These are phyloP conservation scores for Chaetomidium leptoderma DNA, from an alignment of 495 filamentous ascomycete genomes.

Conservation along the genomic window DNA sequence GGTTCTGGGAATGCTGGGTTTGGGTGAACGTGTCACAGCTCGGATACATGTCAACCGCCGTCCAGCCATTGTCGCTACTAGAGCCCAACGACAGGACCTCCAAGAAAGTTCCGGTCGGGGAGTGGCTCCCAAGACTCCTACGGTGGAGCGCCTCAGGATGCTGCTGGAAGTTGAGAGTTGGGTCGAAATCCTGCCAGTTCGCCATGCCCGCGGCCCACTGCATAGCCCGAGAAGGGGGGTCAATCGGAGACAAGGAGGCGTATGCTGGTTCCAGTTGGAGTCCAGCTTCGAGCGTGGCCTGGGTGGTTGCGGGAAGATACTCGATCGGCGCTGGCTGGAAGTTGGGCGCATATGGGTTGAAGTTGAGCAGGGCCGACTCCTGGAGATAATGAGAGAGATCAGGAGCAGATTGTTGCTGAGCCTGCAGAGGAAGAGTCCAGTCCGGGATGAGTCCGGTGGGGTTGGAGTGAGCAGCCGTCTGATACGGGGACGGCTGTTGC, in stretches of 20 bases:
- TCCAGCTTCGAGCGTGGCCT: slow-evolving; percentile 58
- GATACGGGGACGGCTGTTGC: slow-evolving; percentile 47
- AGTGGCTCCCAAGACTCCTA: slow-evolving; percentile 65
- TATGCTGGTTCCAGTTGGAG: slow-evolving; percentile 63
- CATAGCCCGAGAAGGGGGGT: slow-evolving; percentile 61
- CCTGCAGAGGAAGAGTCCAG: slow-evolving; percentile 52
- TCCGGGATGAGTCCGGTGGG: slow-evolving; percentile 46
- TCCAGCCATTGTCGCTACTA: slow-evolving; percentile 85
- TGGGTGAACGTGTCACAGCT: slow-evolving; percentile 48
- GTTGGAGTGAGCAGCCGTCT: slow-evolving; percentile 38
- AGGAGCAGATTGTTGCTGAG: slow-evolving; percentile 49
- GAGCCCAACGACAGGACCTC: slow-evolving; percentile 75
- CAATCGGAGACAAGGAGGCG: slow-evolving; percentile 56
- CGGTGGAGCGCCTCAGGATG: slow-evolving; percentile 53
- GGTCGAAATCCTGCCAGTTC: slow-evolving; percentile 71
- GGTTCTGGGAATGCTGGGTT: slow-evolving; percentile 45
- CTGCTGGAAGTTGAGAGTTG: slow-evolving; percentile 44
- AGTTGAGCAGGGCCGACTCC: slow-evolving; percentile 46
- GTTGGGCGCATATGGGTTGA: slow-evolving; percentile 45
- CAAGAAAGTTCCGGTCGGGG: slow-evolving; percentile 75
- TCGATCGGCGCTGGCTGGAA: slow-evolving; percentile 59
- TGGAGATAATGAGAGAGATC: slow-evolving; percentile 52
- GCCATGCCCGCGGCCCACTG: slow-evolving; percentile 52
- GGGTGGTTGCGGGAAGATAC: slow-evolving; percentile 65
- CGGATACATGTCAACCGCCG: slow-evolving; percentile 57